Conservation (phyloP, 768 basidiomycete species). For the Auriculariales sp. region DNA sequence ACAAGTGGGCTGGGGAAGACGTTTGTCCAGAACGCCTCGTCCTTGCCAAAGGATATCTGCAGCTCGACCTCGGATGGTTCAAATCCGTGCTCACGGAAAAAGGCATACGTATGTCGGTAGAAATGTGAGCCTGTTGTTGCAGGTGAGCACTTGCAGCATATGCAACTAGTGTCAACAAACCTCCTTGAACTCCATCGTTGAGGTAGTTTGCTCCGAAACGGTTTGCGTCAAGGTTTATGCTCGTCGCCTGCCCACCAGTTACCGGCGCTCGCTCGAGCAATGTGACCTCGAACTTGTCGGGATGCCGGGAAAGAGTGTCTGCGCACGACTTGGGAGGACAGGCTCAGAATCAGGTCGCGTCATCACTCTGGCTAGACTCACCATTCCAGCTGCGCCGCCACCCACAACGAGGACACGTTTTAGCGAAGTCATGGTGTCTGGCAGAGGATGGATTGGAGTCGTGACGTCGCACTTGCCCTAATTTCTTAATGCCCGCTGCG, state of each 20-base stretch:
- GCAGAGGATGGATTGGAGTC: neutral
- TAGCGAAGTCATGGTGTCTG: neutral
- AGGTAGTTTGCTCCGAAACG: constrained; percentile 21
- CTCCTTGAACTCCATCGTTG: constrained; percentile 18
- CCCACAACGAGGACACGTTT: neutral
- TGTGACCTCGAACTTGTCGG: constrained; percentile 17
- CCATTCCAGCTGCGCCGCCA: neutral
- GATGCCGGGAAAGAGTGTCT: constrained; percentile 18
- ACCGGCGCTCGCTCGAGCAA: constrained; percentile 18
- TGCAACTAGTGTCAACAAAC: neutral
- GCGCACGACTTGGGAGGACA: constrained; percentile 17
- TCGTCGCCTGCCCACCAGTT: constrained; percentile 21
- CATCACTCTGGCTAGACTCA: too few species aligned
- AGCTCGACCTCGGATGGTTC: constrained; percentile 19
- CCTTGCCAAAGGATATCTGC: constrained; percentile 23
- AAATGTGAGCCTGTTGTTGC: constrained; percentile 21
- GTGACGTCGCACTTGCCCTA: too few species aligned
- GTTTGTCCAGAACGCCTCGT: constrained; percentile 23
- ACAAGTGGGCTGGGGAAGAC: constrained; percentile 23
- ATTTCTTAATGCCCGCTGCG: too few species aligned
- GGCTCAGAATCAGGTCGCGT: neutral
- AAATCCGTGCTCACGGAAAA: constrained; percentile 21
- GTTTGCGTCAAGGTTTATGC: constrained; percentile 16
- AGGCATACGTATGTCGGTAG: constrained; percentile 21
- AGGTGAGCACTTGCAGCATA: constrained; percentile 12